Conservation (phyloP, 805 yeast genomes). For the Scheffersomyces ergatensis region DNA sequence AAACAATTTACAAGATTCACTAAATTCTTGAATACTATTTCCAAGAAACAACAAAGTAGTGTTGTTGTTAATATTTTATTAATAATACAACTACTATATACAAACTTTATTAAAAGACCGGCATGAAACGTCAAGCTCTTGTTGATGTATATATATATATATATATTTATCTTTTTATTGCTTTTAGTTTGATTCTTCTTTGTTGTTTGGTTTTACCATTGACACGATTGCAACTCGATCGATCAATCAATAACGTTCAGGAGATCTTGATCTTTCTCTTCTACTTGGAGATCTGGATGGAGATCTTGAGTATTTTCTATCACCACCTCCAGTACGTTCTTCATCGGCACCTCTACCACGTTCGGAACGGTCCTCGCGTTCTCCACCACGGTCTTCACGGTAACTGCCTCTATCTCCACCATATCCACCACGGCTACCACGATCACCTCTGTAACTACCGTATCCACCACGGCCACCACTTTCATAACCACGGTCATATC, state of each 20-base stretch:
- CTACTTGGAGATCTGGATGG: constrained; percentile 31
- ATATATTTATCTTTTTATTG: background rate
- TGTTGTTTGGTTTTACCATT: no score
- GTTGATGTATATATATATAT: no score
- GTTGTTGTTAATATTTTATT: background rate
- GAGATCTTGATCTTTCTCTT: constrained; percentile 37
- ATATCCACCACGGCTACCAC: constrained; percentile 8
- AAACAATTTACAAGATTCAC: no score
- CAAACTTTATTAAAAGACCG: background rate
- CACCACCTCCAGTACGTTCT: constrained; percentile 8
- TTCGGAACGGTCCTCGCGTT: constrained; percentile 12
- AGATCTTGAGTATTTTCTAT: constrained; percentile 10
- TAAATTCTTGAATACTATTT: background rate
- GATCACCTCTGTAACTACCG: constrained; percentile 11
- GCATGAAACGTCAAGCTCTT: no score
- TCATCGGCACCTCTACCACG: constrained; percentile 15
- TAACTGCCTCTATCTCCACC: constrained; percentile 12
- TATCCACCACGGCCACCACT: constrained; percentile 8
- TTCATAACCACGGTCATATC: constrained; percentile 4
- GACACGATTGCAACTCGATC: no score
- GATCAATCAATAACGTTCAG: constrained; percentile 21
- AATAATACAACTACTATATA: background rate
- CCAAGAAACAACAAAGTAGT: background rate
- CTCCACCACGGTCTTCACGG: constrained; percentile 14
- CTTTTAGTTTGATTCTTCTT: background rate